These are phyloP conservation scores for Crithidia bombi DNA, from an alignment of 208 protist genomes.

Conservation along the genomic window DNA sequence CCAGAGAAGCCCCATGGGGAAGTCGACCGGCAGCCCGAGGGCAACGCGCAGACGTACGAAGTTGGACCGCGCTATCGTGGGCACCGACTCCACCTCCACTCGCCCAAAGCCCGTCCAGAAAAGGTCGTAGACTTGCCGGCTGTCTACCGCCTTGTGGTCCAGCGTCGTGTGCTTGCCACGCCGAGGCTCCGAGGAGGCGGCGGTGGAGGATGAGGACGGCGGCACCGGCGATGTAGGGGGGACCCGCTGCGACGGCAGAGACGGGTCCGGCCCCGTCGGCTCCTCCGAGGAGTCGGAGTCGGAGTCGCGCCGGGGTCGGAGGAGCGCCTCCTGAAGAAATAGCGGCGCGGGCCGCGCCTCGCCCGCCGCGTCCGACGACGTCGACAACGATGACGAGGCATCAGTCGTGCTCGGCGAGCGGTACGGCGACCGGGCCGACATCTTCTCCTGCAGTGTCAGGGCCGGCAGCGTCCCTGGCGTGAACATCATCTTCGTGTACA, in stretches of 20 bases:
- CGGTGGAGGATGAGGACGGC: too few species aligned
- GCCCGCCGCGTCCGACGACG: background rate
- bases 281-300: conserved; percentile 18
- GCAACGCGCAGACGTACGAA: conserved; percentile 42
- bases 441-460: conserved; percentile 44
- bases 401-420: conserved; percentile 4
- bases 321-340: background rate
- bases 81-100: conserved; percentile 75
- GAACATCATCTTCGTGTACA: conserved; percentile 74
- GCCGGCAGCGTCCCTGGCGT: conserved; percentile 46
- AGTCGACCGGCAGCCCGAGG: conserved; percentile 51
- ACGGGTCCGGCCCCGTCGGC: background rate
- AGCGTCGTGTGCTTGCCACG: background rate
- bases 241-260: too few species aligned
- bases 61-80: conserved; percentile 48
- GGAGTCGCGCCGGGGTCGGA: background rate
- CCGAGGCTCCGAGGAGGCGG: background rate
- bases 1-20: conserved; percentile 74
- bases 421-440: conserved; percentile 32
- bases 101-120: conserved; percentile 76
- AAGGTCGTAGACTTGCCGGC: conserved; percentile 34
- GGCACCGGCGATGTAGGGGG: background rate
- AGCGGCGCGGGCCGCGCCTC: background rate
- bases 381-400: background rate
- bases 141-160: conserved; percentile 22